phyloP scores from a whole-genome alignment of 352 stramenopile genomes.

The Pythium brassicae region DNA sequence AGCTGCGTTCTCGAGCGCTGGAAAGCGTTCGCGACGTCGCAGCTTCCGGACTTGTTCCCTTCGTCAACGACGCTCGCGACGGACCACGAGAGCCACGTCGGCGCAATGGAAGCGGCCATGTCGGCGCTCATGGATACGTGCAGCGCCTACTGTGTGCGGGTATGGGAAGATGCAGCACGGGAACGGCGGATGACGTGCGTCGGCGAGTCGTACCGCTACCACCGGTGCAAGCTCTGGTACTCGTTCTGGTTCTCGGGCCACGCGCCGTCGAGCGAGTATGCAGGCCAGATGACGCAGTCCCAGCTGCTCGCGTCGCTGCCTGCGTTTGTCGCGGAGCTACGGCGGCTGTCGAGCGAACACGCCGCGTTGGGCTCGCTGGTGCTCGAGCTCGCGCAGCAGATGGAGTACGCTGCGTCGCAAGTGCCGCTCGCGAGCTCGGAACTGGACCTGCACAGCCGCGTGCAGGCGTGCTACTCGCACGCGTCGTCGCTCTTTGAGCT shows the following conservation, averaged over 20 bases:
- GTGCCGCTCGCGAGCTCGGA: slow-evolving; percentile 11
- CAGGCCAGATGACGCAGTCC: slow-evolving; percentile 18
- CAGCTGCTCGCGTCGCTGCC: slow-evolving; percentile 39
- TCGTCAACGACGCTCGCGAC: slow-evolving; percentile 12
- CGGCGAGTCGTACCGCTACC: slow-evolving; percentile 8
- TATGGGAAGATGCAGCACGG: slow-evolving; percentile 1
- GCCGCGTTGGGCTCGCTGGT: slow-evolving; percentile 23
- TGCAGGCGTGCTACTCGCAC: slow-evolving; percentile 36
- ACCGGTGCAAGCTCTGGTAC: slow-evolving; percentile 36
- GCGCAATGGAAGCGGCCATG: slow-evolving; percentile 1
- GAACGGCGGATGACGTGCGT: slow-evolving; percentile 8
- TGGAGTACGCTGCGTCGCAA: slow-evolving; percentile 42
- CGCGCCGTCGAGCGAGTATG: slow-evolving; percentile 4
- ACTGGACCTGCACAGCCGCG: slow-evolving; percentile 21
- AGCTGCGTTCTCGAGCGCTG: slow-evolving; percentile 18
- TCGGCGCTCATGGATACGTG: slow-evolving; percentile 7
- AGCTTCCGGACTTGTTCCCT: slow-evolving; percentile 34
- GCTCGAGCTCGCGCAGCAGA: slow-evolving; percentile 44
- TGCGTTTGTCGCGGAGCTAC: slow-evolving; percentile 32
- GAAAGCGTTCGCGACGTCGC: slow-evolving; percentile 19
- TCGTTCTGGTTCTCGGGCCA: slow-evolving; percentile 25
- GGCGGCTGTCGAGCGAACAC: slow-evolving; percentile 31
- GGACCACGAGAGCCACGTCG: slow-evolving; percentile 1
- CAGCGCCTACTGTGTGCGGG: background rate
- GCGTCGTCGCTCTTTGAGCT: slow-evolving; percentile 33